These are phyloP conservation scores for Vickermania spadyakhi DNA, from an alignment of 208 protist species.

Conservation along the genomic window DNA sequence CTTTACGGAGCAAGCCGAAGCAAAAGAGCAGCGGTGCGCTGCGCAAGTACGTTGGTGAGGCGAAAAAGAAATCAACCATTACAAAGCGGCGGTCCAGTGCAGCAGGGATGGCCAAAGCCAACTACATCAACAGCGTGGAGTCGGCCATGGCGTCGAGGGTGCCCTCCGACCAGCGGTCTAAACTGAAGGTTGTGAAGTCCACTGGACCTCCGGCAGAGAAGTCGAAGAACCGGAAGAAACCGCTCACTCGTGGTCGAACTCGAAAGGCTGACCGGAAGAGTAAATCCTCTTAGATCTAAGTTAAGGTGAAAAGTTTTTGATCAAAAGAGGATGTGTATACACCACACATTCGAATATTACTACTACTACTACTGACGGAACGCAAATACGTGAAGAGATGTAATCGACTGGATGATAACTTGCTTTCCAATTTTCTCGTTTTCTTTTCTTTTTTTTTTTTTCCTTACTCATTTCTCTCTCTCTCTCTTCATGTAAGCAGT, in stretches of 20 bases:
- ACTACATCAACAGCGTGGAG: conserved; percentile 78
- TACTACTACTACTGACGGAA: background rate
- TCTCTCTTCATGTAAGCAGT: too few species aligned
- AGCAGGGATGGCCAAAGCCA: conserved; percentile 50
- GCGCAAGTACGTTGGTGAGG: conserved; percentile 77
- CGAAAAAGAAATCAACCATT: conserved; percentile 68
- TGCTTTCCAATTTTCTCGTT: conserved; percentile 6
- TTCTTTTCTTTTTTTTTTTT: conserved; percentile 8
- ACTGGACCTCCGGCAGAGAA: conserved; percentile 23
- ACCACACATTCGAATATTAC: background rate
- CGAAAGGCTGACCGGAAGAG: conserved; percentile 11
- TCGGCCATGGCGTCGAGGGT: conserved; percentile 79
- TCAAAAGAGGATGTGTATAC: too few species aligned
- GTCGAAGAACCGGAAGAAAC: conserved; percentile 81
- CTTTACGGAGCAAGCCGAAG: conserved; percentile 49
- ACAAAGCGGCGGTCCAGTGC: conserved; percentile 53
- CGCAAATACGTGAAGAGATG: background rate
- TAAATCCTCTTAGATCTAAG: too few species aligned
- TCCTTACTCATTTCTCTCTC: too few species aligned
- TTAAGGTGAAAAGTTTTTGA: too few species aligned
- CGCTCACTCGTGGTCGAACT: conserved; percentile 73
- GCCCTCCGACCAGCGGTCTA: conserved; percentile 82
- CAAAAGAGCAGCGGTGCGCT: conserved; percentile 71
- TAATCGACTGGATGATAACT: background rate
- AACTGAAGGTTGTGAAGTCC: conserved; percentile 67